These are phyloP conservation scores for Elsinoe necatrix DNA, from an alignment of 2,329 filamentous ascomycete species.

Conservation along the genomic window DNA sequence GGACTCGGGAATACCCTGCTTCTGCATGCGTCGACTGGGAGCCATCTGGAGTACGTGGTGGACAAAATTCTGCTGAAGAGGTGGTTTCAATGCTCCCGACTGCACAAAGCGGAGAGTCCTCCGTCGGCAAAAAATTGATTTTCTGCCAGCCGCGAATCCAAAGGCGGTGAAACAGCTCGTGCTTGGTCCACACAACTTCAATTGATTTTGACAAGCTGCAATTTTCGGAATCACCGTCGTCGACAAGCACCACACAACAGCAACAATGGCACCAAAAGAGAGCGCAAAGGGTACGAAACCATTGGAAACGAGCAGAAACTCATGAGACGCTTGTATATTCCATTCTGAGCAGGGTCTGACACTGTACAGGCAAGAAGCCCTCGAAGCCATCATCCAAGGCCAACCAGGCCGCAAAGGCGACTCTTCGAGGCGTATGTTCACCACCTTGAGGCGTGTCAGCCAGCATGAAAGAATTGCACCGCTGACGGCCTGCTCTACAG, in stretches of 20 bases:
- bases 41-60: constrained; percentile 60
- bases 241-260: not conserved
- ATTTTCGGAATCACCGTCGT: not conserved
- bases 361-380: constrained; percentile 3
- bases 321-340: not conserved
- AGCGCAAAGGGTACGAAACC: constrained; percentile 10
- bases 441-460: constrained; percentile 42
- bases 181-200: not conserved
- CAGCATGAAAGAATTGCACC: constrained; percentile 31
- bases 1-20: constrained; percentile 78
- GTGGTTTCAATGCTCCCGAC: too few relatives aligned
- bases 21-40: constrained; percentile 85
- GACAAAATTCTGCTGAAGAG: too few relatives aligned
- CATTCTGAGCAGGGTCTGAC: not conserved
- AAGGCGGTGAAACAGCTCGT: too few relatives aligned
- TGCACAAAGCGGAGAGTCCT: too few relatives aligned
- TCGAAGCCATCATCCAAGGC: constrained; percentile 65
- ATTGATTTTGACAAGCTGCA: not conserved
- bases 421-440: constrained; percentile 82
- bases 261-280: constrained; percentile 15
- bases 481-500: constrained; percentile 49
- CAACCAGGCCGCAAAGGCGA: constrained; percentile 88
- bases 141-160: not conserved
- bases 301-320: not conserved
- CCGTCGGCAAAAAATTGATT: not conserved